Evolutionary conservation across 2,329 filamentous ascomycete genomes (phyloP).

Genomic region (Fusarium staphyleae): DNA sequence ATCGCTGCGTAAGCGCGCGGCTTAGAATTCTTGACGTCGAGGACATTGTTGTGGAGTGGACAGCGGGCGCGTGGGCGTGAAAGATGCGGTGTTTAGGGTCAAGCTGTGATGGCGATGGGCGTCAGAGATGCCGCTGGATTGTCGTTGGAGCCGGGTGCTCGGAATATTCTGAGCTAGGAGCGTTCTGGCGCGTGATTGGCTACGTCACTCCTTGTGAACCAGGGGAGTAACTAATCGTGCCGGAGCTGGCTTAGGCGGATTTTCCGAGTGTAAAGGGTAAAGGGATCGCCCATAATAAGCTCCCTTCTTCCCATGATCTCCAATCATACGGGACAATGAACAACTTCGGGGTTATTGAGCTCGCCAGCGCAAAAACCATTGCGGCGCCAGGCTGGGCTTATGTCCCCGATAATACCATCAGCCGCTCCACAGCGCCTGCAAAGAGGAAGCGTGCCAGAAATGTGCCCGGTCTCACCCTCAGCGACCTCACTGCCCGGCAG

Average conservation of each 20-base stretch:
- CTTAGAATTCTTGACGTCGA: conserved; percentile 54
- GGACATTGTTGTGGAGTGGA: conserved; percentile 48
- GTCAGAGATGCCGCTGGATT: conserved; percentile 31
- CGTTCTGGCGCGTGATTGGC: conserved; percentile 39
- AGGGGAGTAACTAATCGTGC: background rate
- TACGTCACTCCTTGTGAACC: conserved; percentile 22
- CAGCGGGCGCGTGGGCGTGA: conserved; percentile 2
- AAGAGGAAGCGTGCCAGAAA: conserved; percentile 77
- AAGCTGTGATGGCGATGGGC: conserved; percentile 31
- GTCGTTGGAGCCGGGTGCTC: conserved; percentile 34
- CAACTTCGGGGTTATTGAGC: conserved; percentile 81
- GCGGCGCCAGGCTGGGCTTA: conserved; percentile 91
- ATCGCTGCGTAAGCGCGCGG: conserved; percentile 48
- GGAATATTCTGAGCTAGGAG: conserved; percentile 39
- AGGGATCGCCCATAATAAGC: too few relatives aligned
- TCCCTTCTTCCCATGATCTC: conserved; percentile 6
- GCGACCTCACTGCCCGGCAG: conserved; percentile 80
- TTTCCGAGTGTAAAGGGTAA: too few relatives aligned
- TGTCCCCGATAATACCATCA: conserved; percentile 75
- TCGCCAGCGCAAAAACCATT: conserved; percentile 73
- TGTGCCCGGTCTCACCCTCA: conserved; percentile 57
- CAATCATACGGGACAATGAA: conserved; percentile 55
- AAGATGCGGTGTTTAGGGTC: conserved; percentile 26
- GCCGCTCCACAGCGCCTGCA: conserved; percentile 61
- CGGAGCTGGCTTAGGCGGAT: conserved; percentile 28